Evolutionary conservation across 345 rosid genomes (phyloP).

Genomic region (Eucalyptus regnans): DNA sequence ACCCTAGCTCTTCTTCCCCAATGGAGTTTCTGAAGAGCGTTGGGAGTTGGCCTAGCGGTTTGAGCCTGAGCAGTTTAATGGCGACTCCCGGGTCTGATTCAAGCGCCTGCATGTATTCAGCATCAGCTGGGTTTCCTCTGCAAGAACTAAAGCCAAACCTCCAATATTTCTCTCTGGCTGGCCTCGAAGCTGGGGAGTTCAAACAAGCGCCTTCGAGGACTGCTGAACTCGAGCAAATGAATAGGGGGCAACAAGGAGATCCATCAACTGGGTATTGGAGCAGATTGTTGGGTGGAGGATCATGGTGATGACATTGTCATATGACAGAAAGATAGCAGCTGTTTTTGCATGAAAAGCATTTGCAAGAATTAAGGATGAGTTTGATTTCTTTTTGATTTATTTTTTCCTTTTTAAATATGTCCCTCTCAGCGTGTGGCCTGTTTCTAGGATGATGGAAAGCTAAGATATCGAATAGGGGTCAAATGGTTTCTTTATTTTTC

Average conservation of each 20-base stretch:
- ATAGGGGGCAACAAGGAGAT: not conserved
- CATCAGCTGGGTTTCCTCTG: slow-evolving; percentile 13
- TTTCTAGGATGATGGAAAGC: not conserved
- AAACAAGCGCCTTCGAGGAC: not conserved
- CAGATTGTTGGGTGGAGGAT: not conserved
- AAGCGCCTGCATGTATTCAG: not conserved
- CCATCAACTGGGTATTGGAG: not conserved
- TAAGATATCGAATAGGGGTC: not conserved
- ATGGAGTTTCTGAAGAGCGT: not conserved
- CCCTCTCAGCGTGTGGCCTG: not conserved
- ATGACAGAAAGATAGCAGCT: not conserved
- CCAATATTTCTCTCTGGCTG: slow-evolving; percentile 16
- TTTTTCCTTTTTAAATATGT: not conserved
- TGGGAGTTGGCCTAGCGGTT: slow-evolving; percentile 1
- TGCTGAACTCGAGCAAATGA: not conserved
- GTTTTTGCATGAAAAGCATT: not conserved
- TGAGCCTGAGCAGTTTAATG: slow-evolving; percentile 6
- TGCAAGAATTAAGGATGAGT: not conserved
- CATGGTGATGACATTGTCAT: not conserved
- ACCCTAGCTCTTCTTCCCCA: slow-evolving; percentile 1
- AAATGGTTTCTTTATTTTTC: not conserved
- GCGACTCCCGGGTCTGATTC: slow-evolving; percentile 7
- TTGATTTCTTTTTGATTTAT: not conserved
- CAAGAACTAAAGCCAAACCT: slow-evolving; percentile 31
- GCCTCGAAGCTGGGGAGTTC: not conserved